Base-by-base conservation (phyloP, 495 filamentous ascomycete genomes). In the Cercophora sp. region DNA sequence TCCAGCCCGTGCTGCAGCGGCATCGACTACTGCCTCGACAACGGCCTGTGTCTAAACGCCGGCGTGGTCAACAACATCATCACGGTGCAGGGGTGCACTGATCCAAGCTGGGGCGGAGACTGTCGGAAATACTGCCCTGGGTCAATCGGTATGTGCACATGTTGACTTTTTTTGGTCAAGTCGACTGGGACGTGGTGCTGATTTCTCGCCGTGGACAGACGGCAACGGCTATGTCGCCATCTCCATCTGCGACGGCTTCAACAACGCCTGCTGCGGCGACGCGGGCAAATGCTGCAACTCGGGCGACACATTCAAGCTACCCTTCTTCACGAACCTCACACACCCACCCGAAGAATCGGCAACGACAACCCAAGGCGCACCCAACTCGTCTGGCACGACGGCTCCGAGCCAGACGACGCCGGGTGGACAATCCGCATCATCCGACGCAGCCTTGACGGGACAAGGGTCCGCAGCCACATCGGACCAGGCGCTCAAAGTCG, bases 21-120 rank as follows among this genome's bases (percentile, higher is more conserved):
- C 8, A 11, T 11, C 44, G 44, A 48, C 26, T 27, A 15, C 15
- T 48, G 44, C 44, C 25, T 34, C 44, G 27, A 27, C 24, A 48
- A 48, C 44, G 44, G 44, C 44, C 27, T 32, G n/a, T 48, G 44
- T 32, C 23, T 48, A 18, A 34, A 48, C 44, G 37, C 37, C 9
- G 25, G 25, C 27, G 27, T 8, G 11, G 44, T 19, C n/a, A 27
- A 48, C 24, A 27, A 27, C 23, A 5, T 8, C 5, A 48, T 48
- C 26, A 15, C 44, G 18, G 44, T 34, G 9, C 44, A 48, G 44
- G 44, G 44, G 4, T 48, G 44, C 26, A 48, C 44, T 9, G 44
- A 48, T 32, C 44, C 44, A 18, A 27, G 24, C 26, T 48, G 44
- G 44, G 37, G 37, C 9, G 37, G 37, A 16, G 9, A 13, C 15